phyloP scores from a whole-genome alignment of 108 stramenopile species.

The Fragilariopsis cylindrus region DNA sequence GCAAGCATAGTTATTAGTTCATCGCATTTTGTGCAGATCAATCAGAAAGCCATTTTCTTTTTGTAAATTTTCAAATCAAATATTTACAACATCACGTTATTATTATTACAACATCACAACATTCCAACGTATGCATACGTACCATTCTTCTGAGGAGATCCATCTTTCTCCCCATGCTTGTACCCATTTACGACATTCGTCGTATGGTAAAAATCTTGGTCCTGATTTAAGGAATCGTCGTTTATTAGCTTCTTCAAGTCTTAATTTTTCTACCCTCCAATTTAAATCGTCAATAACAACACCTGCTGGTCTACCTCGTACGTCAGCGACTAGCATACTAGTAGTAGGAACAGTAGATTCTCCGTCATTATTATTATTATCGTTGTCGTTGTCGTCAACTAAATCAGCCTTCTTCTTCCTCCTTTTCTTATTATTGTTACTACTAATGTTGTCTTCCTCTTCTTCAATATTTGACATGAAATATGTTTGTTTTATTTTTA shows the following conservation, averaged over 20 bases:
- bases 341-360: background rate
- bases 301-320: slow-evolving; percentile 19
- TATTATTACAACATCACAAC: background rate
- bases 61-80: background rate
- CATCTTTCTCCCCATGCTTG: slow-evolving; percentile 57
- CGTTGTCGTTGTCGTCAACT: background rate
- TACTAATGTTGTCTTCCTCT: background rate
- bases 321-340: background rate
- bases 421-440: background rate
- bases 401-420: background rate
- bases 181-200: slow-evolving; percentile 64
- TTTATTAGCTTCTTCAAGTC: slow-evolving; percentile 74
- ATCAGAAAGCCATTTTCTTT: no score
- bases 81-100: background rate
- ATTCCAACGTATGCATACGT: background rate
- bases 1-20: no score
- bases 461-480: slow-evolving; percentile 1
- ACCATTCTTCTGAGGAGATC: slow-evolving; percentile 57
- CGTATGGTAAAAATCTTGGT: slow-evolving; percentile 62
- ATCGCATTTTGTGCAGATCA: no score
- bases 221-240: slow-evolving; percentile 59
- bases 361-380: background rate
- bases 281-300: slow-evolving; percentile 54
- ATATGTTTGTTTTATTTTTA: background rate
- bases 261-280: slow-evolving; percentile 67